A percentile compares a stretch with the other conserved stretches of the same genome.
Evolutionary conservation across 2,329 filamentous ascomycete species (phyloP).

Genomic region (Fusarium napiforme): DNA sequence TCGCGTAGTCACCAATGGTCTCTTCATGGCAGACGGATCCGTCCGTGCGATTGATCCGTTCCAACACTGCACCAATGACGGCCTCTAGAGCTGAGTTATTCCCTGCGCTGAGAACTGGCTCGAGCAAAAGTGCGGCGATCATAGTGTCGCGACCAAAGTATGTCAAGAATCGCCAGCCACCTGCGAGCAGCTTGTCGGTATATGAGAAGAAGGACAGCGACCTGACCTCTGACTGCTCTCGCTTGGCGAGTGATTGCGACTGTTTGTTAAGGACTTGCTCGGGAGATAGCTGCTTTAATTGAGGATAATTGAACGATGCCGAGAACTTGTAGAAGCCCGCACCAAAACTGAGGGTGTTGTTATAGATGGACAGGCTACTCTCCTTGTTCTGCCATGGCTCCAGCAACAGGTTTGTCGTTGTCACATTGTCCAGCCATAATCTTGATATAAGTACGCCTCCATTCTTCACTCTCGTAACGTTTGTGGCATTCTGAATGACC

Average conservation of each 20-base stretch:
- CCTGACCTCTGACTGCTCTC: constrained; percentile 36
- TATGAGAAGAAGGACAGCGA: constrained; percentile 71
- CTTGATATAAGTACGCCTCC: constrained; percentile 62
- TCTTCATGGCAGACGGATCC: constrained; percentile 73
- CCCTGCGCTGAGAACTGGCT: constrained; percentile 66
- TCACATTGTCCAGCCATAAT: constrained; percentile 71
- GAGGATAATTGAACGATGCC: constrained; percentile 70
- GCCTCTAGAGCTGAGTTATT: constrained; percentile 68
- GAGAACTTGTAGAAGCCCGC: constrained; percentile 67
- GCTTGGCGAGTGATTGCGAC: constrained; percentile 57
- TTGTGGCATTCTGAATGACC: constrained; percentile 64
- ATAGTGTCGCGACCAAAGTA: constrained; percentile 75
- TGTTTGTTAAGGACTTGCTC: constrained; percentile 60
- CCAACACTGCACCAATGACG: constrained; percentile 68
- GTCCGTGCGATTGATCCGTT: constrained; percentile 68
- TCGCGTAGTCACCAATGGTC: constrained; percentile 73
- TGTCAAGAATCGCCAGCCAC: constrained; percentile 73
- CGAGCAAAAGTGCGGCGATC: constrained; percentile 68
- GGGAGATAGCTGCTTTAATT: constrained; percentile 64
- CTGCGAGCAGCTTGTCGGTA: constrained; percentile 69
- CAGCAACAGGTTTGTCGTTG: constrained; percentile 64
- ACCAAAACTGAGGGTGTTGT: constrained; percentile 58
- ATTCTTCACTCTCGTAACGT: constrained; percentile 51
- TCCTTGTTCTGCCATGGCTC: constrained; percentile 47
- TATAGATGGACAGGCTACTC: constrained; percentile 46